phyloP scores from a whole-genome alignment of 225 moss, liverwort and hornwort genomes.

The Marchantia polymorpha region DNA sequence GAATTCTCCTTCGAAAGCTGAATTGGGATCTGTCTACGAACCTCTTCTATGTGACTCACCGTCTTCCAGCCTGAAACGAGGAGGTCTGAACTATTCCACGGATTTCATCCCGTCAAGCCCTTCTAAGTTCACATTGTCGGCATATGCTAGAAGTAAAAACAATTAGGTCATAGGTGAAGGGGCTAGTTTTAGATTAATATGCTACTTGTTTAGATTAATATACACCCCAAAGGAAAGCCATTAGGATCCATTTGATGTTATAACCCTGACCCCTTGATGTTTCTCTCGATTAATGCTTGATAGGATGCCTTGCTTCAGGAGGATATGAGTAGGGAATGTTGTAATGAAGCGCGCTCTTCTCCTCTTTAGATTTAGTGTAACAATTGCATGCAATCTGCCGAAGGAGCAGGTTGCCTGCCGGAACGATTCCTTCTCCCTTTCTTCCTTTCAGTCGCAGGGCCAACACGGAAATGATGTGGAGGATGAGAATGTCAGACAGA shows the following conservation, averaged over 20 bases:
- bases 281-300: not conserved
- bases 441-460: not conserved
- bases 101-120: constrained; percentile 49
- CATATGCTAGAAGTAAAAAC: constrained; percentile 43
- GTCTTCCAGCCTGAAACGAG: constrained; percentile 33
- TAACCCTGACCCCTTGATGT: not conserved
- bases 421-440: not conserved
- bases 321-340: constrained; percentile 5
- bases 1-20: constrained; percentile 40
- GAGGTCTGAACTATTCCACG: constrained; percentile 31
- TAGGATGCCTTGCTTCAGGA: not conserved
- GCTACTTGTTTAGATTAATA: too few species aligned
- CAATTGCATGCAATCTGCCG: not conserved
- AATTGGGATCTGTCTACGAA: constrained; percentile 73
- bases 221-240: not conserved
- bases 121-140: constrained; percentile 30
- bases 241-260: not conserved
- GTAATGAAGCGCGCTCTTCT: not conserved
- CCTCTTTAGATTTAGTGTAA: not conserved
- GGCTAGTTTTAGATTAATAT: not conserved
- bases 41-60: constrained; percentile 60
- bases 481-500: not conserved
- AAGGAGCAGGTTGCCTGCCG: not conserved
- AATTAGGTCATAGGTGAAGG: constrained; percentile 37
- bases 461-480: not conserved